Percentiles rank a stretch among this genome's conserved stretches.
These are phyloP conservation scores for Meyerozyma sp. DNA, from an alignment of 1,139 yeast genomes.

Conservation along the genomic window DNA sequence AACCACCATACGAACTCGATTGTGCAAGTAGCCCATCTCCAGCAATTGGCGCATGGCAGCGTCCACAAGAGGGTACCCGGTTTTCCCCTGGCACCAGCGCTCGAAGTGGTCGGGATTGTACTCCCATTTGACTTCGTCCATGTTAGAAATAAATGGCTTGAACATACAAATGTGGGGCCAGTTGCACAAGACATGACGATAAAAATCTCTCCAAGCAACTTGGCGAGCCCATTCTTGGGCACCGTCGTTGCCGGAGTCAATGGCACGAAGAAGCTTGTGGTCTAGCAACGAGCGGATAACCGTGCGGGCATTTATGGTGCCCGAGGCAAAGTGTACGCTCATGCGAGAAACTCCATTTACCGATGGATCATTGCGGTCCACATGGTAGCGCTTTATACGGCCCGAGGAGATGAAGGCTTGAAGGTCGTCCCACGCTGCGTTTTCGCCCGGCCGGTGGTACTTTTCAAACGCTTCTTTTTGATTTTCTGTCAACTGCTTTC, in stretches of 20 bases:
- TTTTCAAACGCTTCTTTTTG: slow-evolving; percentile 12
- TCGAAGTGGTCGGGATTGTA: slow-evolving; percentile 30
- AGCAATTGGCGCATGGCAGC: slow-evolving; percentile 51
- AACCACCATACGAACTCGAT: slow-evolving; percentile 49
- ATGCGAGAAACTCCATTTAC: slow-evolving; percentile 33
- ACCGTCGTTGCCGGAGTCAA: slow-evolving; percentile 25
- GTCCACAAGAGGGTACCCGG: slow-evolving; percentile 54
- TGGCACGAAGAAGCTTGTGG: slow-evolving; percentile 15
- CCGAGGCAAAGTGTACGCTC: slow-evolving; percentile 43
- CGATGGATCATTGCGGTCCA: slow-evolving; percentile 20
- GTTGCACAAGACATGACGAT: slow-evolving; percentile 40
- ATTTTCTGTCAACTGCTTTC: slow-evolving; percentile 2
- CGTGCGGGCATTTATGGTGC: slow-evolving; percentile 39
- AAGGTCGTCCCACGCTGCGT: slow-evolving; percentile 28
- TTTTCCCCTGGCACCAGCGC: slow-evolving; percentile 47
- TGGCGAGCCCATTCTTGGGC: slow-evolving; percentile 44
- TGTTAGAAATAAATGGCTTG: slow-evolving; percentile 42
- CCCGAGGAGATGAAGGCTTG: slow-evolving; percentile 20
- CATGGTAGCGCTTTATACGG: slow-evolving; percentile 24
- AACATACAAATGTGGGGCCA: slow-evolving; percentile 51
- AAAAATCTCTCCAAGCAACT: slow-evolving; percentile 56
- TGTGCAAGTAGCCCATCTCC: slow-evolving; percentile 48
- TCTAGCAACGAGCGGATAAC: slow-evolving; percentile 24
- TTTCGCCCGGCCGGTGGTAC: slow-evolving; percentile 34
- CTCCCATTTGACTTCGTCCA: slow-evolving; percentile 36